Conservation (phyloP, 495 filamentous ascomycete species). For the Sordaria brevicollis region DNA sequence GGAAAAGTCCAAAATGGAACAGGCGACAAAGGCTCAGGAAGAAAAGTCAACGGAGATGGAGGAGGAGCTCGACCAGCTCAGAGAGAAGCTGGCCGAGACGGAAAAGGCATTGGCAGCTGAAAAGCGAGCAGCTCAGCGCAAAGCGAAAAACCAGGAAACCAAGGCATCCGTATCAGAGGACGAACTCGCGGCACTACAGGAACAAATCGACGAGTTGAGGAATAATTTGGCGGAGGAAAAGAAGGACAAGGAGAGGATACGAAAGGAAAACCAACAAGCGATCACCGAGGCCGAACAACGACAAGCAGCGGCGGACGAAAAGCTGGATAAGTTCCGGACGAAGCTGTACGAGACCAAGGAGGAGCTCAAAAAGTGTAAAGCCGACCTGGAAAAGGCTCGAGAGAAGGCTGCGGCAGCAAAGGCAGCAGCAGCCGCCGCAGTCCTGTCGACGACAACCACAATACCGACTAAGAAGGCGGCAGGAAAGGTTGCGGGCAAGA, state of each 20-base stretch:
- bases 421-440: no score
- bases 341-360: slow-evolving; percentile 60
- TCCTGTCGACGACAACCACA: slow-evolving; percentile 15
- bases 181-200: slow-evolving; percentile 27
- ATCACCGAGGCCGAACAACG: slow-evolving; percentile 42
- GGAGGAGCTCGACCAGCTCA: slow-evolving; percentile 26
- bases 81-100: slow-evolving; percentile 45
- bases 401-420: slow-evolving; percentile 12
- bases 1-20: slow-evolving; percentile 26
- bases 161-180: slow-evolving; percentile 12
- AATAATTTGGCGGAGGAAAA: slow-evolving; percentile 31
- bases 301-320: slow-evolving; percentile 51
- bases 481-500: slow-evolving; percentile 19
- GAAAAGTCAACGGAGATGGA: slow-evolving; percentile 21
- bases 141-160: slow-evolving; percentile 31
- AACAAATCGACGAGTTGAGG: slow-evolving; percentile 24
- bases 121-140: slow-evolving; percentile 44
- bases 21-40: slow-evolving; percentile 19
- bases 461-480: slow-evolving; percentile 27
- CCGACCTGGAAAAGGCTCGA: slow-evolving; percentile 31
- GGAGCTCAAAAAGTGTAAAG: slow-evolving; percentile 51
- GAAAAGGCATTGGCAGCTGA: slow-evolving; percentile 24
- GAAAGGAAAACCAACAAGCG: slow-evolving; percentile 26
- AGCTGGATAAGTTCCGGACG: slow-evolving; percentile 52
- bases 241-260: slow-evolving; percentile 29